Base-by-base conservation (phyloP, 1,284 basidiomycete species). In the Cryptococcus sp. region DNA sequence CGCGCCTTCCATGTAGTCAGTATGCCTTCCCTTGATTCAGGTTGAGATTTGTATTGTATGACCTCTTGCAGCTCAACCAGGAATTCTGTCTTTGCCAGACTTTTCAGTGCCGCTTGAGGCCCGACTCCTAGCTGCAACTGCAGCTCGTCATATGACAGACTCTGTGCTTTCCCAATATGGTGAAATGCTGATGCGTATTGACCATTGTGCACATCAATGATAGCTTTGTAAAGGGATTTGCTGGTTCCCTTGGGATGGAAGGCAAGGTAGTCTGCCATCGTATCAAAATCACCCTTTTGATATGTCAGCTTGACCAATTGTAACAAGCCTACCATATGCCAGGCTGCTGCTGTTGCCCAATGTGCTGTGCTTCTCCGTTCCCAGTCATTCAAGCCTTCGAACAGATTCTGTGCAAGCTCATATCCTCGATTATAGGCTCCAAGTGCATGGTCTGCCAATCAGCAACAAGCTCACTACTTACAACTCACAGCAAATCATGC, bases 211-310 rank as follows among this genome's bases (percentile, higher is more conserved):
- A 75, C 66, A 46, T 77, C 73, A 46, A 75, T 68, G 48, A 77
- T 72, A 11, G 75, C 75, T 58, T 77, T 77, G 69, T 75, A 77
- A 3, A 75, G 62, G 17, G 70, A 68, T 55, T 74, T 77, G 19
- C 67, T 67, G 3, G 74, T 70, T 3, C 75, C 75, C 55, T 73
- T 74, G 7, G 68, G 69, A 46, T 74, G 72, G 53, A 70, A 74
- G 1, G 73, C 65, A 22, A 74, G 61, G 38, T 68, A 75, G 46
- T 74, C 68, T 38, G 69, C 66, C 75, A 77, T 75, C 13, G 68
- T 57, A 22, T 72, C 66, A 56, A 67, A 77, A 54, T 77, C 73
- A 16, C 65, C 67, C 66, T 72, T 48, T 13, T 50, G 20, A 26
- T 19, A 17, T 29, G 19, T 54, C 38, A 20, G 25, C 53, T 26